Percentiles rank a stretch among this genome's conserved stretches.
phyloP scores from a whole-genome alignment of 495 filamentous ascomycete genomes.

The Hypoxylon perforatum region DNA sequence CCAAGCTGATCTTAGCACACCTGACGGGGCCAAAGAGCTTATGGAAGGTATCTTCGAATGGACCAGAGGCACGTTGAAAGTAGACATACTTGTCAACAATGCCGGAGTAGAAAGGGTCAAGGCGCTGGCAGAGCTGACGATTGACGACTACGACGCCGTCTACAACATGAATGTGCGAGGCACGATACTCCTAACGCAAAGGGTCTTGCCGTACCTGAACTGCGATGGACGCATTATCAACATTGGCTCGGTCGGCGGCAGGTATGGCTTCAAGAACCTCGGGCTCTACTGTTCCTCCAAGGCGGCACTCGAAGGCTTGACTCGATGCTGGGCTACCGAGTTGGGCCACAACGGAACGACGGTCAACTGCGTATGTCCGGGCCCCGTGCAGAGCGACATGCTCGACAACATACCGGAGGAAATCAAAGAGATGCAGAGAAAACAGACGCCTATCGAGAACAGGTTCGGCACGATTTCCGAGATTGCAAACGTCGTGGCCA shows the following conservation, averaged over 20 bases:
- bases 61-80: conserved; percentile 44
- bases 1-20: conserved; percentile 26
- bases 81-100: conserved; percentile 74
- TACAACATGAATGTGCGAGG: conserved; percentile 72
- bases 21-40: conserved; percentile 21
- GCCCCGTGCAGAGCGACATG: conserved; percentile 71
- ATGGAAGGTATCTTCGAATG: conserved; percentile 14
- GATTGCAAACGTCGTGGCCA: conserved; percentile 66
- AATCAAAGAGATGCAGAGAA: conserved; percentile 63
- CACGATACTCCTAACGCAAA: conserved; percentile 69
- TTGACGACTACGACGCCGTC: conserved; percentile 67
- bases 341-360: conserved; percentile 68
- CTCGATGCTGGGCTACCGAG: conserved; percentile 69
- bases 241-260: conserved; percentile 60
- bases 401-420: conserved; percentile 65
- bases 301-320: conserved; percentile 76
- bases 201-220: conserved; percentile 60
- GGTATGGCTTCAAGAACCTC: conserved; percentile 50
- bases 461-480: conserved; percentile 69
- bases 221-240: conserved; percentile 65
- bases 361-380: conserved; percentile 73
- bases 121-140: conserved; percentile 62
- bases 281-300: conserved; percentile 69
- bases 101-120: conserved; percentile 63
- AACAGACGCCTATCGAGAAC: conserved; percentile 60